phyloP scores from a whole-genome alignment of 768 basidiomycete species.

The Russula virescens region DNA sequence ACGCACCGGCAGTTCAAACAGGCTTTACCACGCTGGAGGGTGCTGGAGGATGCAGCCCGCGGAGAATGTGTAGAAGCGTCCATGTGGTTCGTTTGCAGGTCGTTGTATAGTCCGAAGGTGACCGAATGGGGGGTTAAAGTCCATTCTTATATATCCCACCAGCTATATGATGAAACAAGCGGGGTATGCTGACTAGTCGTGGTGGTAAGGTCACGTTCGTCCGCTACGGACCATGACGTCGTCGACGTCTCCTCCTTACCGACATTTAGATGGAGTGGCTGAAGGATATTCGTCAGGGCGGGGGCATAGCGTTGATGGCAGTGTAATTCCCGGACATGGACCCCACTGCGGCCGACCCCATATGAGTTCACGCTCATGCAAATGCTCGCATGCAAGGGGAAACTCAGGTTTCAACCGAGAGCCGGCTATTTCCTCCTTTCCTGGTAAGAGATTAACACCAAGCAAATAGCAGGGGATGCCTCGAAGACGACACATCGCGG shows the following conservation, averaged over 20 bases:
- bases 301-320: not conserved
- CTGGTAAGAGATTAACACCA: not conserved
- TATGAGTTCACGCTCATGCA: not conserved
- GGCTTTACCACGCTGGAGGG: constrained; percentile 25
- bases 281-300: not conserved
- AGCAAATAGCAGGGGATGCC: not conserved
- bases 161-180: not conserved
- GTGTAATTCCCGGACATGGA: constrained; percentile 6
- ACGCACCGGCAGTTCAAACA: constrained; percentile 24
- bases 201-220: not conserved
- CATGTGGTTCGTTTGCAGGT: constrained; percentile 1
- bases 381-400: not conserved
- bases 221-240: not conserved
- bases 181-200: not conserved
- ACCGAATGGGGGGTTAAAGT: not conserved
- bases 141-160: constrained; percentile 18
- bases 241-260: not conserved
- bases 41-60: constrained; percentile 5
- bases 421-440: constrained; percentile 11
- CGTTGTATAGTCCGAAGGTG: not conserved
- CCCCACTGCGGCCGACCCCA: not conserved
- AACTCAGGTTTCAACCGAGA: not conserved
- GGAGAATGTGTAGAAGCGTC: constrained; percentile 13
- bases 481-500: not conserved
- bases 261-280: not conserved